phyloP scores from a whole-genome alignment of 2,329 filamentous ascomycete genomes.

The Paraphaeosphaeria minitans region DNA sequence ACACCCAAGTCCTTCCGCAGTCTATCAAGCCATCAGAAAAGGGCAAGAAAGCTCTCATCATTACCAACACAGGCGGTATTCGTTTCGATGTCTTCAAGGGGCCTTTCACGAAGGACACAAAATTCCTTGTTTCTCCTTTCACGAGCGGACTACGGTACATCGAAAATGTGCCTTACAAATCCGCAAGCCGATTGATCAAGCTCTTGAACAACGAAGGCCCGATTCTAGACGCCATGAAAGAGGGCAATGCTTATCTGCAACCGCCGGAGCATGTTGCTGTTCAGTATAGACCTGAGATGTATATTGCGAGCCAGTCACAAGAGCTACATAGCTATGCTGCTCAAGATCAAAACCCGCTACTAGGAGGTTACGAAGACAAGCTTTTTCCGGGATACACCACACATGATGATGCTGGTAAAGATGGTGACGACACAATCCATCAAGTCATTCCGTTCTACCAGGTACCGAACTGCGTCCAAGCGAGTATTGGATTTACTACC shows the following conservation, averaged over 20 bases:
- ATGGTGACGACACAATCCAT: constrained; percentile 92
- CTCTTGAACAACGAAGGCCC: constrained; percentile 63
- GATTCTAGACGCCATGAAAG: constrained; percentile 48
- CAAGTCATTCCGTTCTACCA: constrained; percentile 72
- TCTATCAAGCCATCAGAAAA: constrained; percentile 58
- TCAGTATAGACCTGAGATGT: constrained; percentile 27
- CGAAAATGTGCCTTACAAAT: constrained; percentile 77
- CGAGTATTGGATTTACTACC: constrained; percentile 65
- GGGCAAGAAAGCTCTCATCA: constrained; percentile 69
- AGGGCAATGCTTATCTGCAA: constrained; percentile 45
- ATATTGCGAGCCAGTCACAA: constrained; percentile 4
- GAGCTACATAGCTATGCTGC: neutral
- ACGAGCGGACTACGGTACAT: constrained; percentile 77
- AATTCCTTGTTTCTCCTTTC: constrained; percentile 88
- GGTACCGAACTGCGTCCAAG: constrained; percentile 83
- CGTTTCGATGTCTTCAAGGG: constrained; percentile 97
- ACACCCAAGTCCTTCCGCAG: constrained; percentile 73
- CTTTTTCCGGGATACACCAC: constrained; percentile 87
- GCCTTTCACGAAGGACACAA: constrained; percentile 84
- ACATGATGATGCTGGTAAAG: constrained; percentile 76
- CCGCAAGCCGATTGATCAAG: constrained; percentile 70
- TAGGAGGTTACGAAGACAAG: constrained; percentile 8
- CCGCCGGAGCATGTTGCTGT: constrained; percentile 53
- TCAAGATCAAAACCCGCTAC: constrained; percentile 18
- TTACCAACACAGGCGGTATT: constrained; percentile 88